Evolutionary conservation across 2,329 filamentous ascomycete species (phyloP).

Genomic region (Penicillium sp.): DNA sequence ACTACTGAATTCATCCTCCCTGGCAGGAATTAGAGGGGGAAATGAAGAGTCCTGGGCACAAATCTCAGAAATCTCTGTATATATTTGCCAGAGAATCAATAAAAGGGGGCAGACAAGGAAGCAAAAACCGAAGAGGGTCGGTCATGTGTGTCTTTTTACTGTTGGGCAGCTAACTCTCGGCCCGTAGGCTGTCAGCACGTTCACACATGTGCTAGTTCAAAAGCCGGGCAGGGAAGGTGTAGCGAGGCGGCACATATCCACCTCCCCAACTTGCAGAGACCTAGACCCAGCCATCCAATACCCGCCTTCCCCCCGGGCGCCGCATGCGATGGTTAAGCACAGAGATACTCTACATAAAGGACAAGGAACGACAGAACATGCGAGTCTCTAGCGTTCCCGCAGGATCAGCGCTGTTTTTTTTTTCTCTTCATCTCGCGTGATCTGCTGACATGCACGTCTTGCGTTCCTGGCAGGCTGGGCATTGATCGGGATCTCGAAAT

Average conservation of each 20-base stretch:
- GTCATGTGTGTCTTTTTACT: not conserved
- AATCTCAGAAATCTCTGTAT: not conserved
- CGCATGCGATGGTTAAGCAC: conserved; percentile 14
- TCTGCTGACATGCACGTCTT: conserved; percentile 27
- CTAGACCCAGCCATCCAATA: not conserved
- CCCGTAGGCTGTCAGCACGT: not conserved
- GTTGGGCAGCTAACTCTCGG: not conserved
- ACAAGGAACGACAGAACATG: conserved; percentile 13
- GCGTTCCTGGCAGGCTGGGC: conserved; percentile 26
- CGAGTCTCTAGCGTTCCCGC: conserved; percentile 5
- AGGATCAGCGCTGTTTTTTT: conserved; percentile 6
- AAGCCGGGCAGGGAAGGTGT: conserved; percentile 22
- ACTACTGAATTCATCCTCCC: not conserved
- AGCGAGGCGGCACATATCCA: conserved; percentile 14
- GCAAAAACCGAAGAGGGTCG: not conserved
- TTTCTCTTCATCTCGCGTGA: conserved; percentile 22
- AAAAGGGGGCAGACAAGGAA: not conserved
- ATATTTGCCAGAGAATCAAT: not conserved
- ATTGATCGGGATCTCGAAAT: not conserved
- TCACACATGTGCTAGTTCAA: not conserved
- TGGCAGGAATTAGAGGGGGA: not conserved
- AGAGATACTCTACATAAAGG: not conserved
- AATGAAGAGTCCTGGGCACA: not conserved
- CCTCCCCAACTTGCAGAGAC: not conserved
- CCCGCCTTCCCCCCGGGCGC: not conserved